Evolutionary conservation across 2,329 filamentous ascomycete genomes (phyloP), one percentile per base, ranked within the genome.

Genomic region (Colletotrichum spinosum): DNA sequence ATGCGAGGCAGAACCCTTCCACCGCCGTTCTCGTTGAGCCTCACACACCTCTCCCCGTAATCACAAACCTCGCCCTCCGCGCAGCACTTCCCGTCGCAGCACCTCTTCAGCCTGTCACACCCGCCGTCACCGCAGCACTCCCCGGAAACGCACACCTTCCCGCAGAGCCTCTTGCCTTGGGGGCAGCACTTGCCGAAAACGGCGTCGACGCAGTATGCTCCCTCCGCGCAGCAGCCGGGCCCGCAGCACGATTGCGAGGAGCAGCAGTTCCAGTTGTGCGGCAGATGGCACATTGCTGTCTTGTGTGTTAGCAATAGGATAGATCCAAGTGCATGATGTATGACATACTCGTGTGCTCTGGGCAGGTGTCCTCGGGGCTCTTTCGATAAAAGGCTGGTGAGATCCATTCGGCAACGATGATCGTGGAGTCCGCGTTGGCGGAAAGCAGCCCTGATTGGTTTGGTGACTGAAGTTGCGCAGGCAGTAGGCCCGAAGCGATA

Each of bases 251-350:
- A 51, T 6, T 49, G 41, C 7, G 55, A 38, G 2, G 51, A 25
- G 55, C 63, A 68, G 46, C 64, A 67, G 52, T 64, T 64, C 62
- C 62, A 65, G 59, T 65, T 59, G 64, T 48, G 64, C 1, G 65
- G 55, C n/a, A 55, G 52, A 41, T 67, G 52, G 44, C 65, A 67
- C 42, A 44, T 53, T 13, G 44, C 56, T 67, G 13, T 8, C 6
- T 37, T 8, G n/a, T 2, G 4, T 33, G 17, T 39, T 9, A 48
- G 33, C 15, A 2, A 42, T 13, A 10, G 4, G 11, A 2, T 6
- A 6, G 11, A 34, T 3, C 1, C 1, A 8, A 8, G 1, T 4
- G 1, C 2, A 7, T 33, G 4, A 25, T 25, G 25, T 25, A 1
- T 6, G 9, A 13, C 35, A 6, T 52, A 56, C 62, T 15, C 3